Percentiles rank a stretch among this genome's conserved stretches.
Conservation (phyloP, 768 basidiomycete genomes). For the Coprinopsis cinerea region DNA sequence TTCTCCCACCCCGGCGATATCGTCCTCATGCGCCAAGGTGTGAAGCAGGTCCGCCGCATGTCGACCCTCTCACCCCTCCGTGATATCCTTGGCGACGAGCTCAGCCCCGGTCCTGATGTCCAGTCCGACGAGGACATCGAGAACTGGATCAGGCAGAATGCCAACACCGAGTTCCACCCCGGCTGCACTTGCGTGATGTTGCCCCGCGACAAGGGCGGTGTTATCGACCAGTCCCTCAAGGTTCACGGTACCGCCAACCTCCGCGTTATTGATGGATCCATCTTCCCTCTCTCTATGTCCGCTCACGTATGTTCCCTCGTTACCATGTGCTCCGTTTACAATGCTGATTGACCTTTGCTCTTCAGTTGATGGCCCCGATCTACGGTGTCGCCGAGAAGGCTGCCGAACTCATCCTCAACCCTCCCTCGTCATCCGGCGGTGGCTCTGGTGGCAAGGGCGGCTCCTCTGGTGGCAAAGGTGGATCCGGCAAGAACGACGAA, state of each 20-base stretch:
- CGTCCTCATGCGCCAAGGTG: slow-evolving; percentile 47
- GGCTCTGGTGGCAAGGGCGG: slow-evolving; percentile 1
- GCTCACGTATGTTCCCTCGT: slow-evolving; percentile 19
- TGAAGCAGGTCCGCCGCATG: slow-evolving; percentile 56
- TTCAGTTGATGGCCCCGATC: slow-evolving; percentile 19
- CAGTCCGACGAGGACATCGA: slow-evolving; percentile 52
- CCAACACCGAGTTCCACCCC: slow-evolving; percentile 58
- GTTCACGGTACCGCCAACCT: slow-evolving; percentile 39
- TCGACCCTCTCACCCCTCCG: slow-evolving; percentile 47
- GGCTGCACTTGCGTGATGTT: slow-evolving; percentile 25
- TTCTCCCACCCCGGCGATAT: slow-evolving; percentile 49
- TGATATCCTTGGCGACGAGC: slow-evolving; percentile 25
- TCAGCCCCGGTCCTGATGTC: slow-evolving; percentile 29
- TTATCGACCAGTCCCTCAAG: slow-evolving; percentile 27
- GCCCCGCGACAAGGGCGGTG: slow-evolving; percentile 24
- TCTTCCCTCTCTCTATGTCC: slow-evolving; percentile 43
- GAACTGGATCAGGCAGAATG: slow-evolving; percentile 36
- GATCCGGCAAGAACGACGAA: background rate
- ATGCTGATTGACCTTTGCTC: background rate
- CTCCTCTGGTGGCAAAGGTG: background rate
- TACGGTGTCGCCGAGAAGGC: slow-evolving; percentile 24
- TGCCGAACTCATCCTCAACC: slow-evolving; percentile 17
- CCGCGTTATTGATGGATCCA: slow-evolving; percentile 51
- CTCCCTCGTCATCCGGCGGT: slow-evolving; percentile 6
- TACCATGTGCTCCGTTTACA: background rate